Percentiles rank a stretch among this genome's conserved stretches.
phyloP scores from a whole-genome alignment of 768 basidiomycete genomes.

The Leucocoprinus birnbaumii region DNA sequence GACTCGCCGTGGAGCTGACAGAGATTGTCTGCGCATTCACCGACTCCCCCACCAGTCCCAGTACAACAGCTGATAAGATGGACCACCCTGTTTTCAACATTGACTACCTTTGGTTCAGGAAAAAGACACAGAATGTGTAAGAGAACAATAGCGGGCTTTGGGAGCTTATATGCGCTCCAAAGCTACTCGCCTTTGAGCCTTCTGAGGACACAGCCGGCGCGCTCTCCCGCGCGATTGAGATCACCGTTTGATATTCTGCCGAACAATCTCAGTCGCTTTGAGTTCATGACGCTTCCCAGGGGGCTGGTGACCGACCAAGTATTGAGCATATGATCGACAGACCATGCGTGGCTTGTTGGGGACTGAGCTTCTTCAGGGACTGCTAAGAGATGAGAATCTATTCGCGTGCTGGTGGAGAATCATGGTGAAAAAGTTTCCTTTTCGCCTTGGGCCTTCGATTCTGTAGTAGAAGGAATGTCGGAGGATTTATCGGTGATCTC shows the following conservation, averaged over 20 bases:
- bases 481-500: neutral
- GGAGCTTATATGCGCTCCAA: neutral
- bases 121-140: neutral
- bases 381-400: neutral
- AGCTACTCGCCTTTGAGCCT: neutral
- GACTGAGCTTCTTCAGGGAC: neutral
- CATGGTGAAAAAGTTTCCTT: neutral
- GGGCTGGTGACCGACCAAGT: neutral
- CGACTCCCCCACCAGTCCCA: slow-evolving; percentile 4
- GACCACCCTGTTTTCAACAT: slow-evolving; percentile 6
- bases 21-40: slow-evolving; percentile 26
- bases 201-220: neutral
- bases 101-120: neutral
- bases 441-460: too few species aligned
- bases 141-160: neutral
- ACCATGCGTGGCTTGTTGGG: neutral
- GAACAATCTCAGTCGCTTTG: neutral
- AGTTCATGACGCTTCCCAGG: neutral
- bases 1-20: slow-evolving; percentile 44
- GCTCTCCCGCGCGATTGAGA: neutral
- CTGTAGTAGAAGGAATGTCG: too few species aligned
- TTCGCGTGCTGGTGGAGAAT: neutral
- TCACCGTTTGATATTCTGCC: neutral
- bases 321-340: slow-evolving; percentile 4
- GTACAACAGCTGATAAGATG: neutral